Base-by-base conservation (phyloP, 371 early-diverging fungal species). In the Saksenaea oblongispora region DNA sequence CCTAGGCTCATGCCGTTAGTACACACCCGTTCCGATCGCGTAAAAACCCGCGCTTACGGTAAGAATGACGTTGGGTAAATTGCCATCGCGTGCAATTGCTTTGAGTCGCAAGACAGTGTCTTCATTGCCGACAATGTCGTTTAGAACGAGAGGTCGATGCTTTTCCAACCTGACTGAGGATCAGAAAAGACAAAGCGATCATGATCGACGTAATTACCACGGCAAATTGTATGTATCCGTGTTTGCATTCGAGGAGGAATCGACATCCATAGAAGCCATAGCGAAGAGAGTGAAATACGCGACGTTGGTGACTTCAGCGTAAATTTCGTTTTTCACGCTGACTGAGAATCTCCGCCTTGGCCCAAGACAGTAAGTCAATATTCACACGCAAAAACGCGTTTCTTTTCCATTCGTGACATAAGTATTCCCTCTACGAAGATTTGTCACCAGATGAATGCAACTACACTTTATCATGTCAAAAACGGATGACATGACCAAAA, bases 41-140 rank as follows among this genome's bases (percentile, higher is more conserved):
- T 14, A 56, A 26, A 15, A 8, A 39, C 4, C 10, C 36, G 26
- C 17, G n/a, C 31, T 31, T 86, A 91, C 98, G 14, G 97, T 86
- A 27, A 99, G 85, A 64, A 99, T 92, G 41, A 99, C 78, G 77
- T 99, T 97, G 22, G 99, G 99, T 88, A 98, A 90, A 76, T 97
- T 97, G 41, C 97, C 98, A 34, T 92, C 89, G 64, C 84, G 76
- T 5, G 95, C 91, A 71, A 99, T 96, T 27, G 89, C 80, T 35
- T 88, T 80, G 34, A 99, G 80, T 26, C 98, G 83, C n/a, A 88
- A 80, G 3, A 99, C 89, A 1, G 95, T 95, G 36, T 96, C 95
- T 59, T 90, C 86, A 78, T 99, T 99, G 22, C 99, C 99, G 3
- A 98, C 94, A 73, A 99, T 90, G 62, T 99, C 98, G 57, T 88